Evolutionary conservation across 805 yeast genomes (phyloP).

Genomic region (Suhomyces faveliae): DNA sequence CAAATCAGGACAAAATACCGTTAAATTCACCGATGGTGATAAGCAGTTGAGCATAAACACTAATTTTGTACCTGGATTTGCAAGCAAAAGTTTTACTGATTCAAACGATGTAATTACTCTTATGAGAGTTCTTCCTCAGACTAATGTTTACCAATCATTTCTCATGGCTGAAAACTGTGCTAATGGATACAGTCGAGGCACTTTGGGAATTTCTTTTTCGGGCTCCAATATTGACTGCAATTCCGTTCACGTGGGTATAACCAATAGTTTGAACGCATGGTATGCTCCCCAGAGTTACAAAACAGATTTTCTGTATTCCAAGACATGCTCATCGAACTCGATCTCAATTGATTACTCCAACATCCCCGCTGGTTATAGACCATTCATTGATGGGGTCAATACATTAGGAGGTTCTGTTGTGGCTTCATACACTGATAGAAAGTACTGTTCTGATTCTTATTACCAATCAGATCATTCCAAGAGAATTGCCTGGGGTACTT

Average conservation of each 20-base stretch:
- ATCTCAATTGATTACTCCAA: conserved; percentile 13
- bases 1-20: conserved; percentile 19
- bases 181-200: conserved; percentile 21
- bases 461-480: background rate
- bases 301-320: conserved; percentile 7
- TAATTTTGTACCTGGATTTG: conserved; percentile 4
- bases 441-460: conserved; percentile 10
- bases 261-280: conserved; percentile 24
- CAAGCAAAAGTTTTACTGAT: background rate
- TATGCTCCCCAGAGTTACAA: conserved; percentile 12
- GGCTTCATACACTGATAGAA: conserved; percentile 11
- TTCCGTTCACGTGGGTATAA: conserved; percentile 17
- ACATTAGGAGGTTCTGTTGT: background rate
- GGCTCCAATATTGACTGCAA: conserved; percentile 20
- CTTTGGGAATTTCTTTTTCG: conserved; percentile 17
- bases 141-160: conserved; percentile 8
- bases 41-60: conserved; percentile 8
- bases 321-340: conserved; percentile 13
- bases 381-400: conserved; percentile 10
- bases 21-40: conserved; percentile 15
- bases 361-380: conserved; percentile 30
- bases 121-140: conserved; percentile 12
- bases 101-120: background rate
- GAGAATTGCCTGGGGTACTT: conserved; percentile 6
- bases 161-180: conserved; percentile 17